Evolutionary conservation across 2,329 filamentous ascomycete genomes (phyloP).

Genomic region (Coleophoma eucalyptorum): DNA sequence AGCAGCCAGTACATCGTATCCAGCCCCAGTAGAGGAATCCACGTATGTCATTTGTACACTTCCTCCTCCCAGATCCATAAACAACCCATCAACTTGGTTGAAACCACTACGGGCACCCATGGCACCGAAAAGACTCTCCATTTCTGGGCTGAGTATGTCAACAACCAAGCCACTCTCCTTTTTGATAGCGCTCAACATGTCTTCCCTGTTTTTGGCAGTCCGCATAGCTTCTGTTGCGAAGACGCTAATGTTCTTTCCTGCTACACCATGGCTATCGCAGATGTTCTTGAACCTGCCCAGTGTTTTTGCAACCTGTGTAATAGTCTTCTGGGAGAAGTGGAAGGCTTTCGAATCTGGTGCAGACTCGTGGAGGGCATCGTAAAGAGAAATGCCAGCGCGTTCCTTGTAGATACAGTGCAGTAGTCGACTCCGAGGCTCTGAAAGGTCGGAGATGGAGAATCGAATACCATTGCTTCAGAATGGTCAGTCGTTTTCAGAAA

Average conservation of each 20-base stretch:
- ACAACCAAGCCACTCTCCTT: conserved; percentile 64
- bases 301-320: conserved; percentile 61
- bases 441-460: conserved; percentile 83
- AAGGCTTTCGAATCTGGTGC: conserved; percentile 26
- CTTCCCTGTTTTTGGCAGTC: conserved; percentile 68
- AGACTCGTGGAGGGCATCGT: conserved; percentile 68
- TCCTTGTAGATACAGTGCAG: conserved; percentile 75
- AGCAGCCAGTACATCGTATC: conserved; percentile 51
- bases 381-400: conserved; percentile 78
- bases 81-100: conserved; percentile 66
- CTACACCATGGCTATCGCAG: conserved; percentile 67
- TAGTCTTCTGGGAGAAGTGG: conserved; percentile 50
- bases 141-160: conserved; percentile 69
- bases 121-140: conserved; percentile 80
- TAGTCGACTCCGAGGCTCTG: conserved; percentile 65
- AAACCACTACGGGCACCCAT: conserved; percentile 79
- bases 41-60: conserved; percentile 64
- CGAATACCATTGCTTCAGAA: conserved; percentile 77
- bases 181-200: conserved; percentile 64
- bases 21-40: conserved; percentile 35
- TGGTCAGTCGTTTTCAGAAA: conserved; percentile 5
- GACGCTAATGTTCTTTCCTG: conserved; percentile 60
- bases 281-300: conserved; percentile 69
- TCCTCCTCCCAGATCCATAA: conserved; percentile 82
- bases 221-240: conserved; percentile 89